Evolutionary conservation across 495 filamentous ascomycete species (phyloP).

Genomic region (Penicillium alfredii): DNA sequence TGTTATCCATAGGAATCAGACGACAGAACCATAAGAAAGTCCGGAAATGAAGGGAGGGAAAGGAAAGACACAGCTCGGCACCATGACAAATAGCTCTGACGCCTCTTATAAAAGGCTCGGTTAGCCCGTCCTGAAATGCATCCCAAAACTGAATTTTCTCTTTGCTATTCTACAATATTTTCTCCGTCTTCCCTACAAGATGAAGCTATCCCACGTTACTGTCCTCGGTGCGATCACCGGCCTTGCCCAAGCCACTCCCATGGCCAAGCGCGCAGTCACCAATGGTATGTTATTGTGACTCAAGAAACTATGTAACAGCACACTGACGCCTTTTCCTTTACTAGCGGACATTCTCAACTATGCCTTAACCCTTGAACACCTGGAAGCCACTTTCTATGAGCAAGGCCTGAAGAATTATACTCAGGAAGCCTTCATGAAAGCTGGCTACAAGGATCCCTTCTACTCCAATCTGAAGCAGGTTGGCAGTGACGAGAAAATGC

Average conservation of each 20-base stretch:
- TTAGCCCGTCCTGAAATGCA: too few species aligned
- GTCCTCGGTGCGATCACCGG: conserved; percentile 6
- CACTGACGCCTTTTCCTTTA: neutral
- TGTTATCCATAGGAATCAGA: too few species aligned
- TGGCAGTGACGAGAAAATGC: conserved; percentile 49
- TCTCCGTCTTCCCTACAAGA: too few species aligned
- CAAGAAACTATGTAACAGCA: neutral
- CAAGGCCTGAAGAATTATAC: conserved; percentile 53
- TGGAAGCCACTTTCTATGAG: conserved; percentile 45
- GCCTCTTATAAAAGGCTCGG: too few species aligned
- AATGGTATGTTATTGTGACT: conserved; percentile 7
- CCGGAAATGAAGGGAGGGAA: too few species aligned
- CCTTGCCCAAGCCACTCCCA: conserved; percentile 10
- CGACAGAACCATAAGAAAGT: too few species aligned
- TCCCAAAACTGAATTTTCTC: too few species aligned
- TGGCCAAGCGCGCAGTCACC: conserved; percentile 11
- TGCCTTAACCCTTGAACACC: conserved; percentile 32
- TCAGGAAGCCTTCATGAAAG: conserved; percentile 42
- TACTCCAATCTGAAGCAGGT: conserved; percentile 49
- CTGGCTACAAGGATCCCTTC: conserved; percentile 45
- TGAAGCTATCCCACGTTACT: conserved; percentile 12
- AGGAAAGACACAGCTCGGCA: too few species aligned
- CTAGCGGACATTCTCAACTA: conserved; percentile 33
- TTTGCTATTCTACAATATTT: too few species aligned
- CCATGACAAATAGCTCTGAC: too few species aligned